phyloP scores from a whole-genome alignment of 2,329 filamentous ascomycete genomes.

The Fusarium sp. region DNA sequence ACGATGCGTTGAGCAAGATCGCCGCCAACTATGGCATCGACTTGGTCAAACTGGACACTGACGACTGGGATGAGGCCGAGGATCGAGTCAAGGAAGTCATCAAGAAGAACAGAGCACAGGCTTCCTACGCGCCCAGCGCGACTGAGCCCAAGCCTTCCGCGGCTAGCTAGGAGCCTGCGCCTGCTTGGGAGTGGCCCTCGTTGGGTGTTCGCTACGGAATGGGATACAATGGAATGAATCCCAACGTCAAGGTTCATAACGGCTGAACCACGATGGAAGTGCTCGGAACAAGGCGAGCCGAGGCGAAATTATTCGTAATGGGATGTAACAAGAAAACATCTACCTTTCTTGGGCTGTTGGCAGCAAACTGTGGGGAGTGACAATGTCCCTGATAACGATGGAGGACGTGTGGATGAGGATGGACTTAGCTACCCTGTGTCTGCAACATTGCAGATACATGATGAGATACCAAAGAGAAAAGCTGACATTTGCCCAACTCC shows the following conservation, averaged over 20 bases:
- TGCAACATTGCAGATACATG: conserved; percentile 10
- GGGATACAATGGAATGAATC: conserved; percentile 7
- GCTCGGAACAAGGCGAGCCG: neutral
- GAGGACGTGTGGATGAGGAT: conserved; percentile 2
- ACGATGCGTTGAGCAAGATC: conserved; percentile 82
- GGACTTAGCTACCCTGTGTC: conserved; percentile 19
- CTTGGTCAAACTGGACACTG: conserved; percentile 82
- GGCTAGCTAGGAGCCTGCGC: conserved; percentile 48
- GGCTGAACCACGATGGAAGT: neutral
- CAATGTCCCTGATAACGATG: conserved; percentile 1
- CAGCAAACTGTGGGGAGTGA: neutral
- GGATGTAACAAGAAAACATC: neutral
- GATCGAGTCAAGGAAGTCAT: conserved; percentile 83
- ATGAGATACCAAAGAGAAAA: conserved; percentile 36
- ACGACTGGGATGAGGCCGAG: conserved; percentile 93
- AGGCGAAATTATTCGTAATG: neutral
- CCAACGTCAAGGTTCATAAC: conserved; percentile 4
- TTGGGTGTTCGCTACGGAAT: conserved; percentile 17
- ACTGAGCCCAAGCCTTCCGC: conserved; percentile 50
- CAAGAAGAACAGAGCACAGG: conserved; percentile 74
- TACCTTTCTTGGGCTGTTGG: neutral
- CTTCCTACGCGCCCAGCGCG: conserved; percentile 63
- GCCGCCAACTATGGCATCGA: conserved; percentile 83
- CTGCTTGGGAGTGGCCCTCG: conserved; percentile 47
- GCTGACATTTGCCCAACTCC: neutral